A percentile compares a stretch with the other conserved stretches of the same genome.
These are phyloP conservation scores for Suhomyces sp. DNA, from an alignment of 805 yeast genomes.

Conservation along the genomic window DNA sequence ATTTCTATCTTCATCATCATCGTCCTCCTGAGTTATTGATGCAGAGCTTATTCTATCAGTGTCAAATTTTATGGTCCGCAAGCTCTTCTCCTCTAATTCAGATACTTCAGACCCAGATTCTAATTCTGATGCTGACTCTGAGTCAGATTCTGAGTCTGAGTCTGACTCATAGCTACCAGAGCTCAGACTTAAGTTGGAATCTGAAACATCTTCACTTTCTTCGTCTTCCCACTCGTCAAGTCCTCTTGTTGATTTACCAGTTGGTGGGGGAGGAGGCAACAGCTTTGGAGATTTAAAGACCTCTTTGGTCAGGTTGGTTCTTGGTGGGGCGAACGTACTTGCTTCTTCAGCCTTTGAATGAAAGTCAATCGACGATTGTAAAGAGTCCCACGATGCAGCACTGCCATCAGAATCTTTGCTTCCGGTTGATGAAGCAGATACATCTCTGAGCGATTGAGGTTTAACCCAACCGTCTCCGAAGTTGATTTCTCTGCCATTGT, in stretches of 20 bases:
- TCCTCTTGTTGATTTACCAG: no score
- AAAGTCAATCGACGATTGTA: conserved; percentile 27
- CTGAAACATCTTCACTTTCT: background rate
- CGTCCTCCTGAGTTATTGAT: background rate
- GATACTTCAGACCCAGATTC: no score
- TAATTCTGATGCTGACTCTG: no score
- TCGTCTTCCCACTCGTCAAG: conserved; percentile 6
- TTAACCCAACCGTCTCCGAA: background rate
- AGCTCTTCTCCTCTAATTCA: no score
- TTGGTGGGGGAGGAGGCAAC: no score
- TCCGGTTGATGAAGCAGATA: conserved; percentile 4
- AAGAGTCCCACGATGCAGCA: conserved; percentile 27
- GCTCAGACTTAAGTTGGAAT: no score
- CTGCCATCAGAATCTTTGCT: conserved; percentile 10
- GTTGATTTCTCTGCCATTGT: background rate
- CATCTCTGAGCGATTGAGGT: conserved; percentile 1
- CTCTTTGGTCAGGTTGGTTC: background rate
- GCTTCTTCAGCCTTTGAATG: background rate
- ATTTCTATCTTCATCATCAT: background rate
- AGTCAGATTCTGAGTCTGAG: no score
- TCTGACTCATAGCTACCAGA: no score
- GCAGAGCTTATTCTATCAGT: background rate
- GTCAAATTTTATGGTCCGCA: background rate
- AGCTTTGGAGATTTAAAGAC: no score
- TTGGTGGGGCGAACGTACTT: background rate